Evolutionary conservation across 2,329 filamentous ascomycete genomes (phyloP).

Genomic region (Colletotrichum musae): DNA sequence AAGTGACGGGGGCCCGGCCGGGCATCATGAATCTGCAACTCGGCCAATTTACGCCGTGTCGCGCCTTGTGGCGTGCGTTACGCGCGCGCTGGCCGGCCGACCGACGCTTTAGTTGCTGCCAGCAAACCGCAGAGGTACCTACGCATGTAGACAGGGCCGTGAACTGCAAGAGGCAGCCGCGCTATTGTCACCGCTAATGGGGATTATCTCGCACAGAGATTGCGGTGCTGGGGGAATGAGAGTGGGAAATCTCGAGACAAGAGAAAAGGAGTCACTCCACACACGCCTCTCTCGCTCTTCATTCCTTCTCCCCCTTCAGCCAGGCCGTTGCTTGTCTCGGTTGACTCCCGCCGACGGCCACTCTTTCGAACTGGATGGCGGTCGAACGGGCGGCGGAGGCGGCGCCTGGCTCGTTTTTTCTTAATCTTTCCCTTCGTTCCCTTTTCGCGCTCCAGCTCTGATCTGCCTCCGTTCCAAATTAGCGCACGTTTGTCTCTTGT

Average conservation of each 20-base stretch:
- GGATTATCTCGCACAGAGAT: too few species aligned
- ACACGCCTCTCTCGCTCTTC: not conserved
- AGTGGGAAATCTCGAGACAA: too few species aligned
- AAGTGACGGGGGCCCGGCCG: too few species aligned
- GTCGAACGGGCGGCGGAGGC: constrained; percentile 14
- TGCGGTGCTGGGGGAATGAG: too few species aligned
- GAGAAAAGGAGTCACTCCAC: not conserved
- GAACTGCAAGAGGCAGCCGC: too few species aligned
- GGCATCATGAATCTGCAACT: constrained; percentile 29
- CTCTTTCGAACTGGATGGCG: constrained; percentile 6
- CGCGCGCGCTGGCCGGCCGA: constrained; percentile 13
- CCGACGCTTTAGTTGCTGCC: too few species aligned
- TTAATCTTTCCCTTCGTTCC: too few species aligned
- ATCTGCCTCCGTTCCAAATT: not conserved
- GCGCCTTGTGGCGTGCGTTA: constrained; percentile 15
- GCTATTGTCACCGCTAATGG: too few species aligned
- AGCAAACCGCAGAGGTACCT: too few species aligned
- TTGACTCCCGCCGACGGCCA: constrained; percentile 22
- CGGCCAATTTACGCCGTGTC: constrained; percentile 34
- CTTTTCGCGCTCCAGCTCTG: too few species aligned
- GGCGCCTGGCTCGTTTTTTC: not conserved
- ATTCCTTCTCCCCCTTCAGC: not conserved
- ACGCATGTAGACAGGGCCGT: too few species aligned
- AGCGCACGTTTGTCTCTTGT: constrained; percentile 13
- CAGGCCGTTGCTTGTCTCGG: constrained; percentile 30